Evolutionary conservation across 495 filamentous ascomycete genomes (phyloP), one percentile per base, ranked within the genome.

Genomic region (Xylaria longipes): DNA sequence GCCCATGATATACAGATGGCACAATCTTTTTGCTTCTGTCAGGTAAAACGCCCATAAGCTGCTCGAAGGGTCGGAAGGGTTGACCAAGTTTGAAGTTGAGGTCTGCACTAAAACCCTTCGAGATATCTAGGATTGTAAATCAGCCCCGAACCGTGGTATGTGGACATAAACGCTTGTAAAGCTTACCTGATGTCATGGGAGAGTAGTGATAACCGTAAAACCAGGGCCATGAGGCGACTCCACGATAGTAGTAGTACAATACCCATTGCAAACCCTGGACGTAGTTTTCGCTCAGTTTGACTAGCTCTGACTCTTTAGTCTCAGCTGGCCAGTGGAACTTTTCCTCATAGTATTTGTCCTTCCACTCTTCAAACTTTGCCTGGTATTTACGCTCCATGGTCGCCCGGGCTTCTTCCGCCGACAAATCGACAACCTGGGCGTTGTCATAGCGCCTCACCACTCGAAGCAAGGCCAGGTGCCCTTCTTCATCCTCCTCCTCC

Each of bases 191-290:
- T 60, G 95, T 98, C 93, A 97, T 97, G 11, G 97, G 97, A 5
- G 97, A 91, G 80, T 98, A 99, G 81, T 99, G 97, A 77, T 97
- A 99, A 43, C 84, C 81, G 81, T 98, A 99, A 81, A 92, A 99
- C 97, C 97, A 99, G 31, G 96, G 93, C 97, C 97, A 99, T 62
- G 95, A 98, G 33, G 91, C 97, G 67, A 99, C 94, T 62, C 97
- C 96, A 65, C 92, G 90, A 78, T 99, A 98, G 78, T 99, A 99
- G 82, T 99, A 99, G 82, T 91, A 97, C 46, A 99, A 84, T 43
- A 99, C 97, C 97, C 97, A 99, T 77, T 99, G 97, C 63, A 99
- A 82, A 35, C 97, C 97, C 84, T 98, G 93, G 7, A 99, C 92
- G 80, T 99, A 99, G 83, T 98, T 99, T 82, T 97, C 94, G 1